Conservation (phyloP, 106 monocot species). For the Triglochin maritima region DNA sequence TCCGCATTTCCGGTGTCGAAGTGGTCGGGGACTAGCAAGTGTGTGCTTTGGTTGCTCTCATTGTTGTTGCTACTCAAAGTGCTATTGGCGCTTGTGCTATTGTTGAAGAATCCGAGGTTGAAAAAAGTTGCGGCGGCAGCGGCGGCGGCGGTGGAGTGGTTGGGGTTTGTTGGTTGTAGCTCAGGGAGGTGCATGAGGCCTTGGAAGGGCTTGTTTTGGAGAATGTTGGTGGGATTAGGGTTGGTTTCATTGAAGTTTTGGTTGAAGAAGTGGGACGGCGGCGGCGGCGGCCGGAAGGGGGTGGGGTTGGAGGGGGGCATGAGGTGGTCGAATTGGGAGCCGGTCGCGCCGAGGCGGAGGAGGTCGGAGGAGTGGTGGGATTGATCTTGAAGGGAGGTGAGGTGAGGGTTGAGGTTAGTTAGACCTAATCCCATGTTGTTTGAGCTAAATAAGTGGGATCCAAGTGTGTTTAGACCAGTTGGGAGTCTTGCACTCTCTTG, state of each 20-base stretch:
- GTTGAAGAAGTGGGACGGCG: constrained; percentile 35
- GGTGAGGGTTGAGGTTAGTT: constrained; percentile 43
- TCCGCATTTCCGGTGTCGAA: constrained; percentile 32
- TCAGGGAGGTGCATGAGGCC: constrained; percentile 55
- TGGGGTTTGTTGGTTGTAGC: constrained; percentile 25
- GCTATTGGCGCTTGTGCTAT: constrained; percentile 13
- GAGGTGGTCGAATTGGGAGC: constrained; percentile 45
- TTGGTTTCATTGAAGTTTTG: constrained; percentile 28
- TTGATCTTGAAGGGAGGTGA: constrained; percentile 43
- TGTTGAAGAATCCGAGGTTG: constrained; percentile 57
- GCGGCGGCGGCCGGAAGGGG: constrained; percentile 32
- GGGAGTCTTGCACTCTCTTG: constrained; percentile 71
- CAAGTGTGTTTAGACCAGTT: constrained; percentile 27
- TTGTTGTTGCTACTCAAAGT: constrained; percentile 15
- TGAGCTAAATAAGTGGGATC: constrained; percentile 48
- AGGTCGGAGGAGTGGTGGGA: constrained; percentile 31
- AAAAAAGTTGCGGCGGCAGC: constrained; percentile 32
- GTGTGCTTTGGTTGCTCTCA: constrained; percentile 12
- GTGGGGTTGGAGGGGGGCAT: constrained; percentile 35
- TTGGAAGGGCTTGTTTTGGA: constrained; percentile 43
- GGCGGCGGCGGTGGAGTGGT: constrained; percentile 9
- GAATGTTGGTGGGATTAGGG: constrained; percentile 20
- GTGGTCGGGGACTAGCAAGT: constrained; percentile 24
- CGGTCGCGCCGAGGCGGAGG: constrained; percentile 29
- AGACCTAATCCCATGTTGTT: constrained; percentile 35